Evolutionary conservation across 2,329 filamentous ascomycete species (phyloP).

Genomic region (Fusarium sp.): DNA sequence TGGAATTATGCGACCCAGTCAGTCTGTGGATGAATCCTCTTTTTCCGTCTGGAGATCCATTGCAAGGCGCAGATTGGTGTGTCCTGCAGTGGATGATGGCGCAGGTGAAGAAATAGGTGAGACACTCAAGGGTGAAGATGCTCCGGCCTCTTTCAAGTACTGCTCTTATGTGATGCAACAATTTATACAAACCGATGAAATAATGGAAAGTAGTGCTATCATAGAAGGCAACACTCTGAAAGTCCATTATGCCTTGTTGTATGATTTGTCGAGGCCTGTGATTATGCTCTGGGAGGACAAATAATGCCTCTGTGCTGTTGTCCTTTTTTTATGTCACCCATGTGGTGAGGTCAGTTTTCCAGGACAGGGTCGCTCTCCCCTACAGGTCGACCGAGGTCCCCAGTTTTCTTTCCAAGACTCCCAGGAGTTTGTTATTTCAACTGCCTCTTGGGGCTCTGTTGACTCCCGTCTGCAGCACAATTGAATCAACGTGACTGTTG

Average conservation of each 20-base stretch:
- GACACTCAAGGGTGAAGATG: not conserved
- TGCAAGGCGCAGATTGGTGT: conserved; percentile 25
- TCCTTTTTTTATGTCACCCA: not conserved
- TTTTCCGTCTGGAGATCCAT: conserved; percentile 11
- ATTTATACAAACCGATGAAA: not conserved
- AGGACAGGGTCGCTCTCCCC: not conserved
- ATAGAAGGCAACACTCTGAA: not conserved
- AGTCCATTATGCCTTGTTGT: not conserved
- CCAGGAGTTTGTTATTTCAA: conserved; percentile 3
- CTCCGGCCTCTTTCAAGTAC: not conserved
- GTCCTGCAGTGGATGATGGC: not conserved
- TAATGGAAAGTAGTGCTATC: not conserved
- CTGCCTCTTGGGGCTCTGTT: conserved; percentile 22
- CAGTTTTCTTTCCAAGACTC: conserved; percentile 2
- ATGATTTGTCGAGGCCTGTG: not conserved
- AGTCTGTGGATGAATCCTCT: conserved; percentile 22
- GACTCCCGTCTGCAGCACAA: not conserved
- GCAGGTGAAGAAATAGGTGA: not conserved
- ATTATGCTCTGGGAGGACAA: not conserved
- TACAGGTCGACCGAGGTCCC: conserved; percentile 4
- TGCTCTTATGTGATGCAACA: not conserved
- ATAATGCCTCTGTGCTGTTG: conserved; percentile 8
- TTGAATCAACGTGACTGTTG: not conserved
- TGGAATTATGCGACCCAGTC: conserved; percentile 36
- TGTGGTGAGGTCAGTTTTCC: not conserved